Percentiles rank a stretch among this genome's conserved stretches.
Conservation (phyloP, 1,139 yeast genomes). For the Arxiozyma slooffiae region DNA sequence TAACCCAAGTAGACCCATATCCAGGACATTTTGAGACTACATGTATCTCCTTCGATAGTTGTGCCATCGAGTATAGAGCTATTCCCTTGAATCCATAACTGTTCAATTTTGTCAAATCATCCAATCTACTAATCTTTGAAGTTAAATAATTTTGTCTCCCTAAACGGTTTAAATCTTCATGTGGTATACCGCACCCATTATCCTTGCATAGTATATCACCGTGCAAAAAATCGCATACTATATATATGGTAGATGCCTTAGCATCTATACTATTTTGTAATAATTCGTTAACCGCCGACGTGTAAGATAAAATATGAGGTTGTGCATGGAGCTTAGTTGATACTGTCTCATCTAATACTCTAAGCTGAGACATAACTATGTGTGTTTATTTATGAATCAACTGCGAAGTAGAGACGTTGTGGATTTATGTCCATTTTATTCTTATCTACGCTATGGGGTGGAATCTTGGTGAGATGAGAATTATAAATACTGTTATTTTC, state of each 20-base stretch:
- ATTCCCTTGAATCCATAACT: conserved; percentile 38
- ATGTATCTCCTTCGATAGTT: not conserved
- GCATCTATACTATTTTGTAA: conserved; percentile 50
- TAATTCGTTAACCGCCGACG: conserved; percentile 36
- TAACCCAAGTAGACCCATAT: conserved; percentile 23
- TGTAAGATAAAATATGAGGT: conserved; percentile 19
- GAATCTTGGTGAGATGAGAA: not conserved
- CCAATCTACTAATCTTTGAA: conserved; percentile 35
- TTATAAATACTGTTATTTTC: not conserved
- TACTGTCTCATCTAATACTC: conserved; percentile 14
- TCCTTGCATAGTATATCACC: conserved; percentile 40
- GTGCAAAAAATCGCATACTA: conserved; percentile 35
- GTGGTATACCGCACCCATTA: conserved; percentile 46
- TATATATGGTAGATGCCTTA: conserved; percentile 35
- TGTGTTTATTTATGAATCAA: not conserved
- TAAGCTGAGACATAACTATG: not conserved
- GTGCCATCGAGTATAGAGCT: not conserved
- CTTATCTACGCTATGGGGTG: too few relatives aligned
- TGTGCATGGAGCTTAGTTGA: conserved; percentile 24
- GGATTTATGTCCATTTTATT: not conserved
- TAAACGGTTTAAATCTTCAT: conserved; percentile 40
- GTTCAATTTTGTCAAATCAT: conserved; percentile 24
- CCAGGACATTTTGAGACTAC: conserved; percentile 33
- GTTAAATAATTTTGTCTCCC: conserved; percentile 36
- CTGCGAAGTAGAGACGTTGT: not conserved